Evolutionary conservation across 352 stramenopile species (phyloP), one percentile per base, ranked within the genome.

Genomic region (Phytopythium sindhum): DNA sequence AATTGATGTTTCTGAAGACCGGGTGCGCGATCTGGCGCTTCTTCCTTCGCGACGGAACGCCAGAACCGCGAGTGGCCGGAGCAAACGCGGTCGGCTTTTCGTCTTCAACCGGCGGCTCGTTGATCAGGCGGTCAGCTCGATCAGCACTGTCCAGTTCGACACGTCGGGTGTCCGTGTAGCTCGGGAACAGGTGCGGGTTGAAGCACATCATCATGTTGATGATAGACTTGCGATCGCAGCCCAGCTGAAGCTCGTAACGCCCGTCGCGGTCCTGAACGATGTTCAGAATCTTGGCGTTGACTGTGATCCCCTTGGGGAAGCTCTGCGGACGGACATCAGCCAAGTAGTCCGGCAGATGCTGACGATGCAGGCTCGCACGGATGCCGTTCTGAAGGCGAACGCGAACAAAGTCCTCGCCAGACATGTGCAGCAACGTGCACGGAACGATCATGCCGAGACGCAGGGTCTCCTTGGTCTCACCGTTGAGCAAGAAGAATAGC

Each of bases 1-100:
- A 92, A 60, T 90, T 95, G 57, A 96, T 88, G 67, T 96, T 96
- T 35, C 88, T 79, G 73, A 96, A 96, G 31, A 91, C 68, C 5
- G 81, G 81, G 63, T 96, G 88, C 21, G 72, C 85, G 52, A 96
- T 96, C 63, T 95, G 87, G 2, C 88, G 85, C 60, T 93, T 93
- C 76, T 96, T 96, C 47, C 88, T 68, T 65, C 79, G 88, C 12
- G 83, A 74, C n/a, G 74, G 77, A 44, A 59, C 35, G 26, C 70
- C 70, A 39, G 66, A 47, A 21, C 61, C 73, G 61, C 63, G 75
- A 28, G 65, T 66, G 17, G 74, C 68, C 17, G 73, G 63, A n/a
- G 69, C 68, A 60, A 78, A 83, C 42, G 72, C 67, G 11, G 53
- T 68, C 9, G 72, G 31, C 54, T 91, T 94, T 41, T 93, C 88